Conservation (phyloP, 148 eudicot species). For the Chenopodium berlandieri region DNA sequence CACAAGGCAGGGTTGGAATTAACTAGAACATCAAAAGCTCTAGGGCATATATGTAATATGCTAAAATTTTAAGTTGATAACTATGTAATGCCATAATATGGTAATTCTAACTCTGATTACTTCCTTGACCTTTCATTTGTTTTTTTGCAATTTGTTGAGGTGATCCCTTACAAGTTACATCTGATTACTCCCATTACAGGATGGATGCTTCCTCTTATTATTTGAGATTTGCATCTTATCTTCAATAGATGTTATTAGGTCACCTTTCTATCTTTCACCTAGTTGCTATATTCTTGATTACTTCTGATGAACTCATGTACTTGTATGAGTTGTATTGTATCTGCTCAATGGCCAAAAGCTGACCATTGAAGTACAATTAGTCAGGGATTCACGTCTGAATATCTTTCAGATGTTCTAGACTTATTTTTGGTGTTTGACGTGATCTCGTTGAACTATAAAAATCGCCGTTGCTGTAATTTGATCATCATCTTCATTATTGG, state of each 20-base stretch:
- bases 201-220: not conserved
- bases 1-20: not conserved
- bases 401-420: not conserved
- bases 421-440: not conserved
- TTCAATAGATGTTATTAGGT: not conserved
- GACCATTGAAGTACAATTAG: not conserved
- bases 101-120: not conserved
- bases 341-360: not conserved
- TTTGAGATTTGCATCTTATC: not conserved
- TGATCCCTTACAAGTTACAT: not conserved
- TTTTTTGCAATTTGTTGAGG: not conserved
- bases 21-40: not conserved
- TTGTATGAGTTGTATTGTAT: not conserved
- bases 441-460: not conserved
- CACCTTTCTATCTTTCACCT: not conserved
- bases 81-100: not conserved
- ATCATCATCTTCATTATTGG: too few species aligned
- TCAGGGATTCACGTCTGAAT: not conserved
- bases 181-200: not conserved
- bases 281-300: not conserved
- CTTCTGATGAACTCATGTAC: not conserved
- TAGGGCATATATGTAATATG: too few species aligned
- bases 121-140: not conserved
- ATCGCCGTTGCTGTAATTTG: too few species aligned
- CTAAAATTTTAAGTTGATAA: not conserved